Base-by-base conservation (phyloP, 2,329 filamentous ascomycete genomes). In the Paraphaeosphaeria minitans region DNA sequence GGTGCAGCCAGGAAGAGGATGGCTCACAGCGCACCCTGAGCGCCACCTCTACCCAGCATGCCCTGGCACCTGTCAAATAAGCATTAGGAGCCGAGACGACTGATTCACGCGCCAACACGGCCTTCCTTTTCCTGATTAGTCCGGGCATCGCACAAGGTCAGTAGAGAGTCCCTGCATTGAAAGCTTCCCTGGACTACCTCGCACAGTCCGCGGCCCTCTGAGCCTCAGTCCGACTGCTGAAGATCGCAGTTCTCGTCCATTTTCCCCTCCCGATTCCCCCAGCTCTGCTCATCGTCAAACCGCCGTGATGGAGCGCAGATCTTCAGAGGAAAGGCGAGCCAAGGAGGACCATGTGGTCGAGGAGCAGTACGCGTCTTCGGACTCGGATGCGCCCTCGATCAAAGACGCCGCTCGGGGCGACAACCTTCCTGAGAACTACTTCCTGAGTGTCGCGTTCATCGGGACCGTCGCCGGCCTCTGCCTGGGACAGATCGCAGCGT, bases 321-420 rank as follows among this genome's bases (percentile, higher is more conserved):
- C 31, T 54, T 27, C 64, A 35, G 45, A 31, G 4, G 50, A 43
- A 21, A 24, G 39, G 4, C 50, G 50, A 8, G 14, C 37, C 37
- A 41, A 57, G 27, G 56, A 60, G 48, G 51, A 33, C 33, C 53
- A 57, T 16, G 31, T 61, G 9, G 47, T 63, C 10, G n/a, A 56
- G 22, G 41, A 57, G 8, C 50, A 61, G 19, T 45, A 56, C 42
- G 50, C 46, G 14, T 35, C 49, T 16, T 48, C 55, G 9, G 61
- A 59, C 21, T 56, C 57, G 7, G 61, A 63, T 24, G 27, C 8
- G 7, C 53, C 60, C 10, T 62, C 60, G 1, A 58, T 62, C 47
- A 60, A 60, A 16, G 60, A 62, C 43, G 60, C 52, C 19, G 60
- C 60, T 13, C 55, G 51, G 37, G 60, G 60, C 42, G 60, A 62